Base-by-base conservation (phyloP, 139 green algal species). In the Marvania coccoides region DNA sequence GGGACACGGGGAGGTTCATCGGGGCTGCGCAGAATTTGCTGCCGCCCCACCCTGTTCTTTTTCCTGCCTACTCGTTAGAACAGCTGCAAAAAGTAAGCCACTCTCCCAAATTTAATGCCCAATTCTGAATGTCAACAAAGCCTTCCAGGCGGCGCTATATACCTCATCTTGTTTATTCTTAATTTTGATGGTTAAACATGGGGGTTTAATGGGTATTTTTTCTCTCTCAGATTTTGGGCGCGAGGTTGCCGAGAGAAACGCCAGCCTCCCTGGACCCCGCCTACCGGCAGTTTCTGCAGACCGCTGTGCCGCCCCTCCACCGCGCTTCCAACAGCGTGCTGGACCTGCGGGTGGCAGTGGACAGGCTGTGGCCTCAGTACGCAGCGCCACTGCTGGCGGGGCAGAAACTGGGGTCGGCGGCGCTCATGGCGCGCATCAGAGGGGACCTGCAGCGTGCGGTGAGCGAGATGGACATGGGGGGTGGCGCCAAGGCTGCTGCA, bases 51-150 rank as follows among this genome's bases (percentile, higher is more conserved):
- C 35, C 46, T 51, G 13, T 83, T 2, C 1, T 9, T 5, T 81
- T 81, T 15, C 37, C 60, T 15, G 60, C 33, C 24, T 83, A 83
- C 48, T 4, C n/a, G 6, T 9, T 24, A 2, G 13, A 60, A 2
- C 24, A 63, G 34, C 59, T 83, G 28, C 26, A 45, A 1, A 65
- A 64, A 60, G 74, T 83, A n/a, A n/a, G n/a, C n/a, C n/a, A n/a
- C n/a, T n/a, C n/a, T 51, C 42, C 42, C 19, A 19, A 51, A 51
- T 51, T n/a, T 51, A 51, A n/a, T 51, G 42, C 42, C 42, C 42
- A 51, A 19, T 51, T 51, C 42, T 51, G 19, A 51, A 19, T 19
- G 42, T 19, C 42, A 51, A n/a, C n/a, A n/a, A n/a, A n/a, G n/a
- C n/a, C n/a, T n/a, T n/a, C n/a, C n/a, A n/a, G n/a, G n/a, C n/a